A percentile compares a stretch with the other conserved stretches of the same genome.
phyloP scores from a whole-genome alignment of 2,329 filamentous ascomycete genomes.

The Colletotrichum lupini region DNA sequence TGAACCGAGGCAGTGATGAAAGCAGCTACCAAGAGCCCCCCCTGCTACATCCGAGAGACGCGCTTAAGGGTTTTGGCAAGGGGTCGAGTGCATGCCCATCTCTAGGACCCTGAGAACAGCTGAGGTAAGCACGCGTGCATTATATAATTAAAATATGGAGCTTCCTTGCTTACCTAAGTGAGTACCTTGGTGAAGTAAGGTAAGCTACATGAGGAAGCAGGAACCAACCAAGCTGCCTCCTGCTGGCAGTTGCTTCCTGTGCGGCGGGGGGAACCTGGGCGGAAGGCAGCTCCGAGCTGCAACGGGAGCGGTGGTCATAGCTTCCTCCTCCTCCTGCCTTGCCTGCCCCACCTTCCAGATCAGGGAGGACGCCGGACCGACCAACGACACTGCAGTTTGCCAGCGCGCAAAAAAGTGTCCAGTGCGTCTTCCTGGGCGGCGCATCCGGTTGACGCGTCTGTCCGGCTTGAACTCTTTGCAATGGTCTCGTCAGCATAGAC shows the following conservation, averaged over 20 bases:
- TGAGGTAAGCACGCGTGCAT: background rate
- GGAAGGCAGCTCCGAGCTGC: constrained; percentile 10
- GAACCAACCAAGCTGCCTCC: background rate
- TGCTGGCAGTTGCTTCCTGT: background rate
- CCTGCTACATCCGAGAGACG: background rate
- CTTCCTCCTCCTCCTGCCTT: constrained; percentile 2
- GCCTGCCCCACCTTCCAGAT: constrained; percentile 30
- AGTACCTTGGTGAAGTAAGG: no score
- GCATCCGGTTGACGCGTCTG: background rate
- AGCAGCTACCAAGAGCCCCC: background rate
- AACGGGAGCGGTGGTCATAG: constrained; percentile 25
- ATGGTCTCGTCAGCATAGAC: background rate
- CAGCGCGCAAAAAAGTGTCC: background rate
- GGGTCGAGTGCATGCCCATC: background rate
- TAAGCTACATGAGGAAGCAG: background rate
- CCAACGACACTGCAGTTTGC: background rate
- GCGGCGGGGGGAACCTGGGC: background rate
- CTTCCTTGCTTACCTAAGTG: no score
- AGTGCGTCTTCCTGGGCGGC: background rate
- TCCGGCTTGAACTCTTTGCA: background rate
- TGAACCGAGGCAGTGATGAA: background rate
- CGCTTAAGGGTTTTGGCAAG: background rate
- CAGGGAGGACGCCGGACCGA: constrained; percentile 19
- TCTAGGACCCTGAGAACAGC: background rate
- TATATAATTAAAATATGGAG: background rate